Percentiles rank a stretch among this genome's conserved stretches.
Conservation (phyloP, 169 alveolate species). For the Blepharisma undulans region DNA sequence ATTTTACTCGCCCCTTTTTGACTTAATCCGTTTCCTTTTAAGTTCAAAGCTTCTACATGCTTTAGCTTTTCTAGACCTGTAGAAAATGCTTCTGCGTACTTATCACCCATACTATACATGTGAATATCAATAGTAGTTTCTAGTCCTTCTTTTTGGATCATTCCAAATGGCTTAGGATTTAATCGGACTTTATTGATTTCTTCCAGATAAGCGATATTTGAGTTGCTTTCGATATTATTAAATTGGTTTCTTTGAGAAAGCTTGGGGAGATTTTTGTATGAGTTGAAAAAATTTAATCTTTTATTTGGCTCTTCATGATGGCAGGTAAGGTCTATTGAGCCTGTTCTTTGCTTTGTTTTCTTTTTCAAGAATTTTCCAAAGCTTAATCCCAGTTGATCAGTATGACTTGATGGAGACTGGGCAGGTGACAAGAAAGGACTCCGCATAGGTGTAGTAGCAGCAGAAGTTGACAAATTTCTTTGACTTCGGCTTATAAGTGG, state of each 20-base stretch:
- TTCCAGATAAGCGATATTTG: slow-evolving; percentile 21
- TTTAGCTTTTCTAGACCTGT: background rate
- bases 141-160: background rate
- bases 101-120: slow-evolving; percentile 27
- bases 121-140: background rate
- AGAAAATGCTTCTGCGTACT: slow-evolving; percentile 28
- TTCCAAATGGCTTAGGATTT: slow-evolving; percentile 30
- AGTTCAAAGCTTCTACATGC: background rate
- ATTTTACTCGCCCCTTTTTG: slow-evolving; percentile 3
- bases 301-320: background rate
- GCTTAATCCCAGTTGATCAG: background rate
- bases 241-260: background rate
- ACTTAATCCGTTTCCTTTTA: slow-evolving; percentile 11
- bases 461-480: background rate
- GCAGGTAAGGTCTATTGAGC: background rate
- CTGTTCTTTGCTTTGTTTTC: background rate
- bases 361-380: background rate
- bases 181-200: background rate
- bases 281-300: background rate
- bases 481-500: background rate
- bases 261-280: background rate
- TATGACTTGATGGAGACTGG: background rate
- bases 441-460: background rate
- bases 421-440: background rate
- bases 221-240: background rate